phyloP scores from a whole-genome alignment of 177 flowering plant species.

The Vitis hybrid region DNA sequence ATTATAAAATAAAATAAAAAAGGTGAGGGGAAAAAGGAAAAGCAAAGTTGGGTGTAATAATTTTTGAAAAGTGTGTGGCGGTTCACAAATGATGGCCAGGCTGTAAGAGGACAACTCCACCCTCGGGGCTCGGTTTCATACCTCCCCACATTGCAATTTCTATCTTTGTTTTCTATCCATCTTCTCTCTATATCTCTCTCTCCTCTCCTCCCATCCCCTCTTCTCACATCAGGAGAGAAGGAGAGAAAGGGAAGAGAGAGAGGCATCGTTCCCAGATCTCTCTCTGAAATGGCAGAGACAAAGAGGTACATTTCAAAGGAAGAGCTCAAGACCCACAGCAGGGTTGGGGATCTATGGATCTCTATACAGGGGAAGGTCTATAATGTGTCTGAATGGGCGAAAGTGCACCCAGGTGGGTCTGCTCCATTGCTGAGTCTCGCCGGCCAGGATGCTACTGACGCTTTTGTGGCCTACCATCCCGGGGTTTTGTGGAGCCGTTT shows the following conservation, averaged over 20 bases:
- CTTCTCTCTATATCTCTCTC: too few relatives aligned
- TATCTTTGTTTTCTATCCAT: too few relatives aligned
- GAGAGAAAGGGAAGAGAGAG: background rate
- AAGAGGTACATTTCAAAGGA: constrained; percentile 15
- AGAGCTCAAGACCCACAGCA: constrained; percentile 15
- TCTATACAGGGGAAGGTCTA: constrained; percentile 28
- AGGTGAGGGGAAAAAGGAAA: too few relatives aligned
- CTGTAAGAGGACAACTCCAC: too few relatives aligned
- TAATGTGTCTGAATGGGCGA: constrained; percentile 24
- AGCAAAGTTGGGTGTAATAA: too few relatives aligned
- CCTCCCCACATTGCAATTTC: too few relatives aligned
- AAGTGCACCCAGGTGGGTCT: constrained; percentile 32
- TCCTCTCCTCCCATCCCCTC: too few relatives aligned
- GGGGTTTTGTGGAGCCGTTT: constrained; percentile 38
- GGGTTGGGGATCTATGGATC: constrained; percentile 18
- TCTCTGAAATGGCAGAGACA: constrained; percentile 7
- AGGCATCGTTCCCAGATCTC: background rate
- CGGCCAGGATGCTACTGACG: constrained; percentile 52
- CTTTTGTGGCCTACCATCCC: constrained; percentile 49
- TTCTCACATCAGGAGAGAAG: background rate
- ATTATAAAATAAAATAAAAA: too few relatives aligned
- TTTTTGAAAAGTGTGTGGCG: too few relatives aligned
- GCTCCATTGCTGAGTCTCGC: constrained; percentile 41
- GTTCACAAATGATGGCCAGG: too few relatives aligned
- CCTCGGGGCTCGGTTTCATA: too few relatives aligned